A percentile compares a stretch with the other conserved stretches of the same genome.
phyloP scores from a whole-genome alignment of 495 filamentous ascomycete genomes.

The Aspergillus steynii region DNA sequence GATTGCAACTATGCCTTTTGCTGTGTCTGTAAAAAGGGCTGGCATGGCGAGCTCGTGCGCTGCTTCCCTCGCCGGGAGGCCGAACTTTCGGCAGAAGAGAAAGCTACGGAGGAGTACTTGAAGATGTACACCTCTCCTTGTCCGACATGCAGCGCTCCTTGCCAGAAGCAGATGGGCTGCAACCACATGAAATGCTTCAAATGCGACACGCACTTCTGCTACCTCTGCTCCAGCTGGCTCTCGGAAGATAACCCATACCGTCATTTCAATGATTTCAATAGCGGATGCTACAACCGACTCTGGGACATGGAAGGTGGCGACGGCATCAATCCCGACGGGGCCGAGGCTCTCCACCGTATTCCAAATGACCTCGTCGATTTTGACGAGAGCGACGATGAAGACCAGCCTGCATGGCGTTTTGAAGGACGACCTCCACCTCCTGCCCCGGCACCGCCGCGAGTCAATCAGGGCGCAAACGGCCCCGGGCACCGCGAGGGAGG shows the following conservation, averaged over 20 bases:
- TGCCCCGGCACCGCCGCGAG: conserved; percentile 41
- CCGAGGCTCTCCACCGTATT: conserved; percentile 43
- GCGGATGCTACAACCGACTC: conserved; percentile 74
- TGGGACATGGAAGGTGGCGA: conserved; percentile 91
- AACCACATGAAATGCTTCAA: conserved; percentile 97
- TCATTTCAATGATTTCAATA: conserved; percentile 76
- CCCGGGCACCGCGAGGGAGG: conserved; percentile 25
- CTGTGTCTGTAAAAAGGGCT: conserved; percentile 67
- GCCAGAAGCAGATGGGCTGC: conserved; percentile 90
- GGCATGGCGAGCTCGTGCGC: conserved; percentile 84
- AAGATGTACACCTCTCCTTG: conserved; percentile 78
- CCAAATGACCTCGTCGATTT: conserved; percentile 37
- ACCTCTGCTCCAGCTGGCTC: conserved; percentile 90
- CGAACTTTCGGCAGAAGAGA: conserved; percentile 78
- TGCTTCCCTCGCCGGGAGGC: conserved; percentile 58
- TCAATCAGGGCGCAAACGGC: conserved; percentile 27
- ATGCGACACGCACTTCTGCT: conserved; percentile 92
- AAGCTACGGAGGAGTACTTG: conserved; percentile 80
- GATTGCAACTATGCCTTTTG: conserved; percentile 94
- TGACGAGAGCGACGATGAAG: conserved; percentile 40
- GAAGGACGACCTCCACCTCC: conserved; percentile 44
- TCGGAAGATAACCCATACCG: conserved; percentile 75
- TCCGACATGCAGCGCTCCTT: conserved; percentile 83
- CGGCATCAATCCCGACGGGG: conserved; percentile 52
- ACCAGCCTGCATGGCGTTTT: conserved; percentile 29